Percentiles rank a stretch among this genome's conserved stretches.
Evolutionary conservation across 192 early-diverging fungal genomes (phyloP).

Genomic region (Entomortierella parvispora): DNA sequence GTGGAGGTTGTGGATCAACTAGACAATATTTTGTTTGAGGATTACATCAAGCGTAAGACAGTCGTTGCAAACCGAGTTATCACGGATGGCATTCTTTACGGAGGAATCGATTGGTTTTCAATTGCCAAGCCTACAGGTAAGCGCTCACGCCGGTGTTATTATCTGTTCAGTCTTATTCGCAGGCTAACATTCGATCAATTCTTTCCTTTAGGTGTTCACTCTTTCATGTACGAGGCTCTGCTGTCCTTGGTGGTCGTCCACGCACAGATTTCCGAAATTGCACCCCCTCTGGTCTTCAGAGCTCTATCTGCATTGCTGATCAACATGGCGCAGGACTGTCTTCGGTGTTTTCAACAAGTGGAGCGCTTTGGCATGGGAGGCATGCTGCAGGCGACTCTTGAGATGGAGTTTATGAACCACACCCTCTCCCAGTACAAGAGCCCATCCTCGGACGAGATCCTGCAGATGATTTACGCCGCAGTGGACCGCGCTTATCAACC

Average conservation of each 20-base stretch:
- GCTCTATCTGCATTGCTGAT: constrained; percentile 79
- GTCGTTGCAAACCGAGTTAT: constrained; percentile 76
- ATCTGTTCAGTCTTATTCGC: background rate
- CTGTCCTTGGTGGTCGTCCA: constrained; percentile 90
- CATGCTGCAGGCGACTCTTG: constrained; percentile 93
- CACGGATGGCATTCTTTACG: constrained; percentile 81
- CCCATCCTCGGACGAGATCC: constrained; percentile 67
- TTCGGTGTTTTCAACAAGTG: constrained; percentile 80
- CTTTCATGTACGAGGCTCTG: constrained; percentile 89
- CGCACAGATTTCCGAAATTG: constrained; percentile 87
- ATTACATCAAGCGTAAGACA: constrained; percentile 85
- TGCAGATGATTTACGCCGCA: constrained; percentile 80
- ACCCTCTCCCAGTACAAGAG: constrained; percentile 83
- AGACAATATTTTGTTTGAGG: constrained; percentile 85
- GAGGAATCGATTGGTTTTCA: constrained; percentile 89
- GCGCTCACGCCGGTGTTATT: background rate
- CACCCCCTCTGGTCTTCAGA: constrained; percentile 79
- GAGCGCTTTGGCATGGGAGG: constrained; percentile 91
- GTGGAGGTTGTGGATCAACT: constrained; percentile 79
- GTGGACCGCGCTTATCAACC: constrained; percentile 74
- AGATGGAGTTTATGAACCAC: constrained; percentile 90
- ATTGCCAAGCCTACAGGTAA: constrained; percentile 79
- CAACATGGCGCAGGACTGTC: constrained; percentile 81
- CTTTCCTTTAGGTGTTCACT: constrained; percentile 76
- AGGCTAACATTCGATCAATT: background rate